Evolutionary conservation across 2,329 filamentous ascomycete genomes (phyloP).

Genomic region (Rutstroemia sydowiana): DNA sequence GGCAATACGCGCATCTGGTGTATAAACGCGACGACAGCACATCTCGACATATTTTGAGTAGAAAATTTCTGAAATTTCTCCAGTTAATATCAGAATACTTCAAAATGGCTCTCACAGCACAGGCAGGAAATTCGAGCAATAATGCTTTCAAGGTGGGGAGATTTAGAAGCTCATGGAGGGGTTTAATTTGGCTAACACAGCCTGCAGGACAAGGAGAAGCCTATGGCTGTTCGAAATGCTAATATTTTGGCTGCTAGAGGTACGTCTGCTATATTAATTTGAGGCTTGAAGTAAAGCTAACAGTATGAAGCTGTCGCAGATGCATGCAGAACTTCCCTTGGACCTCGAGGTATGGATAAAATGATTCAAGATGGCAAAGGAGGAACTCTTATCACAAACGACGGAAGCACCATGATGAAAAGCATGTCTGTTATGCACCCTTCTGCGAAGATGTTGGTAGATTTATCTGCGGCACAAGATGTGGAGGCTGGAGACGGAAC

Average conservation of each 20-base stretch:
- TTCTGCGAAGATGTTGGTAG: constrained; percentile 98
- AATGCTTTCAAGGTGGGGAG: constrained; percentile 50
- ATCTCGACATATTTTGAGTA: constrained; percentile 6
- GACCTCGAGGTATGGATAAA: constrained; percentile 25
- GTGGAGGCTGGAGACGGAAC: constrained; percentile 98
- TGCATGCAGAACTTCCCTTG: constrained; percentile 88
- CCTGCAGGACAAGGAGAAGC: constrained; percentile 82
- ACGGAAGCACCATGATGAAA: constrained; percentile 98
- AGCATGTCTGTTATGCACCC: constrained; percentile 99
- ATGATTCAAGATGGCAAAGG: constrained; percentile 66
- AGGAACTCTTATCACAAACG: constrained; percentile 98
- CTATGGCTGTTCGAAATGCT: constrained; percentile 86
- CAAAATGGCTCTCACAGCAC: constrained; percentile 39
- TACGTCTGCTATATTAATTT: constrained; percentile 35
- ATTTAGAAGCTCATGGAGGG: constrained; percentile 15
- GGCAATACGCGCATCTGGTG: constrained; percentile 5
- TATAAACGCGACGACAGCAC: constrained; percentile 14
- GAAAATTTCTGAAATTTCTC: constrained; percentile 7
- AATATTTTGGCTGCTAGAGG: constrained; percentile 97
- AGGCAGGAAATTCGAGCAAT: constrained; percentile 43
- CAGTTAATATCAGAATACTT: constrained; percentile 16
- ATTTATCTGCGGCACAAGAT: constrained; percentile 93
- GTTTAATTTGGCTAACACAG: constrained; percentile 21
- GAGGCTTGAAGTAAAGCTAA: constrained; percentile 21
- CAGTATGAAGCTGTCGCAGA: constrained; percentile 73